These are phyloP conservation scores for Artemisia princeps DNA, from an alignment of 140 eudicot species.

Conservation along the genomic window DNA sequence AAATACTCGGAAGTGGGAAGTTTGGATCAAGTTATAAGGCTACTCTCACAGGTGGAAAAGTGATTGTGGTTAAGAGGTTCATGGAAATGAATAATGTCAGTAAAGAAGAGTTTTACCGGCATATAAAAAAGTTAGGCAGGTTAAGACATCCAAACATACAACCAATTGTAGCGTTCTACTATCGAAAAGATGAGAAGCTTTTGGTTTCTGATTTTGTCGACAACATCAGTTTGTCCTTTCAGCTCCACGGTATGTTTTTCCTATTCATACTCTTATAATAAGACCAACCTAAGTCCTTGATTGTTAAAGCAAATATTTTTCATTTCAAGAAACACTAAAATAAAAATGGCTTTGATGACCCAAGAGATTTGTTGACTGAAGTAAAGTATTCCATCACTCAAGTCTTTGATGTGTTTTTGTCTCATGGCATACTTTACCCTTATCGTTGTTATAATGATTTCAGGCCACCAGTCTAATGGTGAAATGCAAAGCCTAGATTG, in stretches of 20 bases:
- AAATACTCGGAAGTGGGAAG: conserved; percentile 68
- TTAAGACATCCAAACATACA: conserved; percentile 55
- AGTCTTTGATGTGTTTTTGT: neutral
- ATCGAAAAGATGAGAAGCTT: conserved; percentile 84
- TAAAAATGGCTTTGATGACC: too few relatives aligned
- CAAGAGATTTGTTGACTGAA: too few relatives aligned
- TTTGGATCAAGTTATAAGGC: conserved; percentile 87
- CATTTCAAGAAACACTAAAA: neutral
- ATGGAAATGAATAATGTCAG: conserved; percentile 72
- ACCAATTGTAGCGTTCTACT: conserved; percentile 63
- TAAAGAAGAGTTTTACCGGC: conserved; percentile 65
- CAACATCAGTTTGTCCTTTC: conserved; percentile 66
- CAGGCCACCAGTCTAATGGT: conserved; percentile 45
- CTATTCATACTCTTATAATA: neutral
- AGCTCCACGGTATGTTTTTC: conserved; percentile 56
- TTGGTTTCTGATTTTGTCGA: conserved; percentile 44
- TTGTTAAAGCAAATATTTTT: neutral
- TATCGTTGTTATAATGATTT: conserved; percentile 7
- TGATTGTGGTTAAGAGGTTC: conserved; percentile 80
- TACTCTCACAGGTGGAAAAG: conserved; percentile 28
- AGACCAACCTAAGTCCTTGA: neutral
- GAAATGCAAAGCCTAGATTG: conserved; percentile 47
- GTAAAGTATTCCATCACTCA: too few relatives aligned
- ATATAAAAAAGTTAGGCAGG: conserved; percentile 70
- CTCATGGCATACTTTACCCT: conserved; percentile 5